Percentiles rank a stretch among this genome's conserved stretches.
Conservation (phyloP, 768 basidiomycete genomes). For the Lyophyllum shimeji region DNA sequence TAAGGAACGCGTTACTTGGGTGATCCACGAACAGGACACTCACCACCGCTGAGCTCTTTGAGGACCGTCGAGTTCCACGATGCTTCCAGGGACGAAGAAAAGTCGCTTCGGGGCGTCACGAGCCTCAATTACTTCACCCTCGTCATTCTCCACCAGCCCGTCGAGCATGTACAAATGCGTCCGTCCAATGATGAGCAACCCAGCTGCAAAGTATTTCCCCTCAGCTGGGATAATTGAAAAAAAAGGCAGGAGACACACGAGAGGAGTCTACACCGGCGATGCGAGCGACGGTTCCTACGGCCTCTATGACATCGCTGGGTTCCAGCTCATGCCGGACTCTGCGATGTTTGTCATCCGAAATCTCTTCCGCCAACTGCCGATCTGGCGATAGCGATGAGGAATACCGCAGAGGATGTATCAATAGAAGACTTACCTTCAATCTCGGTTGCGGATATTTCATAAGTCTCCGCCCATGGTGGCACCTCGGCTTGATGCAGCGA, state of each 20-base stretch:
- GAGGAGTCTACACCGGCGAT: slow-evolving; percentile 91
- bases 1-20: no score
- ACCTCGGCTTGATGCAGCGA: slow-evolving; percentile 56
- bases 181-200: slow-evolving; percentile 82
- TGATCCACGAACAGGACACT: slow-evolving; percentile 19
- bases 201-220: slow-evolving; percentile 48
- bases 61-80: slow-evolving; percentile 75
- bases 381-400: slow-evolving; percentile 28
- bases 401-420: background rate
- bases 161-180: slow-evolving; percentile 90
- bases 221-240: background rate
- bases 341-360: slow-evolving; percentile 86
- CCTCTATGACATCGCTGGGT: slow-evolving; percentile 88
- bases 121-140: slow-evolving; percentile 87
- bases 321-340: slow-evolving; percentile 85
- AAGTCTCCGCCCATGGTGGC: slow-evolving; percentile 73
- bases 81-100: slow-evolving; percentile 83
- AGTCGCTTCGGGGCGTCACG: slow-evolving; percentile 80
- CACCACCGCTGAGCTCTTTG: slow-evolving; percentile 85
- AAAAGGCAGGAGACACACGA: slow-evolving; percentile 50
- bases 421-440: slow-evolving; percentile 48
- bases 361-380: slow-evolving; percentile 69
- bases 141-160: slow-evolving; percentile 82
- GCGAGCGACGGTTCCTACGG: slow-evolving; percentile 81
- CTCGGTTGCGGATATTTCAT: slow-evolving; percentile 64